phyloP scores from a whole-genome alignment of 768 basidiomycete genomes.

The Collybiopsis confluens region DNA sequence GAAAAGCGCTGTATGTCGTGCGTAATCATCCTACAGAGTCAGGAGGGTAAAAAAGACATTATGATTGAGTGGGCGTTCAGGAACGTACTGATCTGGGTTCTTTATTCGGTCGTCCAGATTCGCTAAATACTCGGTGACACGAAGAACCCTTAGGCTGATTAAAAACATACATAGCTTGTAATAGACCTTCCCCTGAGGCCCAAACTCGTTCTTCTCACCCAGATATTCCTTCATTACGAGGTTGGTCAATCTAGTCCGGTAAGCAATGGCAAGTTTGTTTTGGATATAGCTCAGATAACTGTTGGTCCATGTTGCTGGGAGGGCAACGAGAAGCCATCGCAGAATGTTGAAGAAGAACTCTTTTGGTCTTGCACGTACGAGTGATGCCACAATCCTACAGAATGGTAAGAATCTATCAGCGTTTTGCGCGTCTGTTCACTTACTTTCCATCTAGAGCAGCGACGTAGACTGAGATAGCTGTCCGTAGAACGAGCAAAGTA shows the following conservation, averaged over 20 bases:
- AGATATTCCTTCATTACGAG: conserved; percentile 84
- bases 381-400: conserved; percentile 84
- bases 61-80: background rate
- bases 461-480: conserved; percentile 90
- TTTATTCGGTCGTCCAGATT: conserved; percentile 95
- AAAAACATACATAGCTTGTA: conserved; percentile 77
- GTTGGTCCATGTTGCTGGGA: conserved; percentile 91
- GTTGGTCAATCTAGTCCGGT: conserved; percentile 80
- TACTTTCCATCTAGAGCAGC: conserved; percentile 91
- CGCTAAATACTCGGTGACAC: conserved; percentile 38
- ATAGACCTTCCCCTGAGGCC: conserved; percentile 76
- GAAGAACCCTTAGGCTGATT: background rate
- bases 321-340: conserved; percentile 87
- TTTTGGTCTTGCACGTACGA: conserved; percentile 79
- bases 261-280: conserved; percentile 87
- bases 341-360: conserved; percentile 83
- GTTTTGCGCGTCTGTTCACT: conserved; percentile 19
- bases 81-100: conserved; percentile 83
- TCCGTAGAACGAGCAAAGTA: conserved; percentile 81
- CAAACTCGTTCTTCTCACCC: conserved; percentile 56
- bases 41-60: background rate
- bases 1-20: conserved; percentile 95
- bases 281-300: conserved; percentile 92
- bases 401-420: conserved; percentile 1
- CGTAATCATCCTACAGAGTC: conserved; percentile 74